A percentile compares a stretch with the other conserved stretches of the same genome.
phyloP scores from a whole-genome alignment of 192 early-diverging fungal species.

The Gigaspora rosea region DNA sequence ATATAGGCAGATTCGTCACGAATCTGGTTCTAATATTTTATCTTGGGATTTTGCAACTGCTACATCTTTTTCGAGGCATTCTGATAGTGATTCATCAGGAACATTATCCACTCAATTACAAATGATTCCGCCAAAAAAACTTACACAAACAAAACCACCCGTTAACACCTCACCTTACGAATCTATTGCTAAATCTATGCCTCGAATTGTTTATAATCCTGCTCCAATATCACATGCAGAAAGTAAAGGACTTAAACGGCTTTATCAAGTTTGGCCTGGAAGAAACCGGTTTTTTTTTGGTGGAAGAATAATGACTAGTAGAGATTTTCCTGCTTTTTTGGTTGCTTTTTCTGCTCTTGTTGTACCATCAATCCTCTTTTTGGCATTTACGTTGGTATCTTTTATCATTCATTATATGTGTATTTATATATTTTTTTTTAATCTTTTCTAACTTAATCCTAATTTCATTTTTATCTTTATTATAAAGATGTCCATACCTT shows the following conservation, averaged over 20 bases:
- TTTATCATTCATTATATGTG: background rate
- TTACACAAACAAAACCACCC: background rate
- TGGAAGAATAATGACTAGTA: conserved; percentile 69
- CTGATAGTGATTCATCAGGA: background rate
- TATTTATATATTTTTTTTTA: background rate
- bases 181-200: background rate
- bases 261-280: conserved; percentile 55
- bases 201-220: background rate
- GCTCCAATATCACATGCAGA: background rate
- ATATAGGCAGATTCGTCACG: background rate
- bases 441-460: conserved; percentile 4
- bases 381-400: conserved; percentile 52
- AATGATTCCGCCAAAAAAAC: background rate
- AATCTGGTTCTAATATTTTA: background rate
- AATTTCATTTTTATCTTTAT: background rate
- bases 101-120: background rate
- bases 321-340: conserved; percentile 61
- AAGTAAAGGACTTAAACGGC: conserved; percentile 4
- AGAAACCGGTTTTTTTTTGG: conserved; percentile 61
- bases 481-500: conserved; percentile 64
- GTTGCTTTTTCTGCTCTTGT: conserved; percentile 59
- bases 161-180: background rate
- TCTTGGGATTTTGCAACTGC: conserved; percentile 3
- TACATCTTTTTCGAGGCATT: conserved; percentile 4
- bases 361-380: conserved; percentile 61